These are phyloP conservation scores for Microstroma glucosiphilum DNA, from an alignment of 1,284 basidiomycete genomes.

Conservation along the genomic window DNA sequence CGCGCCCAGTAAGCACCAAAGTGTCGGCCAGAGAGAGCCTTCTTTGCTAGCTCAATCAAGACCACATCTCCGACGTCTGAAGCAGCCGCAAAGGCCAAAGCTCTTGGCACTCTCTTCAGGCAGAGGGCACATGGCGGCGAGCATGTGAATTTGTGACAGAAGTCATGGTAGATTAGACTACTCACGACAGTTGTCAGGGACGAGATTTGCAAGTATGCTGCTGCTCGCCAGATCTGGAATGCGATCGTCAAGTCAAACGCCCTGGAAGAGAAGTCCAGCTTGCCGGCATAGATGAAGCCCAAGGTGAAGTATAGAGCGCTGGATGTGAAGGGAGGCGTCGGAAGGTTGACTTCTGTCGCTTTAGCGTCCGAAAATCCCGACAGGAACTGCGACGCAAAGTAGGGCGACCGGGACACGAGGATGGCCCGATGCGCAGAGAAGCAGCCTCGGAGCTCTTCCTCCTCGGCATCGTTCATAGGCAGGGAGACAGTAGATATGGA, in stretches of 20 bases:
- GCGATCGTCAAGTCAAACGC: slow-evolving; percentile 87
- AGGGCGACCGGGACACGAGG: slow-evolving; percentile 77
- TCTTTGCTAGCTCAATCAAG: slow-evolving; percentile 21
- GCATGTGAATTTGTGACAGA: slow-evolving; percentile 41
- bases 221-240: slow-evolving; percentile 78
- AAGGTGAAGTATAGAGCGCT: slow-evolving; percentile 89
- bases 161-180: slow-evolving; percentile 35
- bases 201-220: slow-evolving; percentile 69
- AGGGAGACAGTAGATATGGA: slow-evolving; percentile 26
- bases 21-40: slow-evolving; percentile 26
- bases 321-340: slow-evolving; percentile 79
- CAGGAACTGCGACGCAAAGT: slow-evolving; percentile 71
- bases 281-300: slow-evolving; percentile 88
- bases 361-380: slow-evolving; percentile 57
- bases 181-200: slow-evolving; percentile 32
- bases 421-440: slow-evolving; percentile 91
- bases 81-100: slow-evolving; percentile 29
- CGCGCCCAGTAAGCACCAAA: slow-evolving; percentile 43
- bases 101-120: slow-evolving; percentile 35
- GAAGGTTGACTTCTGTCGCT: slow-evolving; percentile 25
- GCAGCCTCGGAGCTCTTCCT: slow-evolving; percentile 18
- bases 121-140: slow-evolving; percentile 42
- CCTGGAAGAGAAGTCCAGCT: slow-evolving; percentile 82
- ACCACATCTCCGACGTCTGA: slow-evolving; percentile 32
- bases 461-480: slow-evolving; percentile 20